Base-by-base conservation (phyloP, 2,329 filamentous ascomycete genomes). In the Curvularia lunata region DNA sequence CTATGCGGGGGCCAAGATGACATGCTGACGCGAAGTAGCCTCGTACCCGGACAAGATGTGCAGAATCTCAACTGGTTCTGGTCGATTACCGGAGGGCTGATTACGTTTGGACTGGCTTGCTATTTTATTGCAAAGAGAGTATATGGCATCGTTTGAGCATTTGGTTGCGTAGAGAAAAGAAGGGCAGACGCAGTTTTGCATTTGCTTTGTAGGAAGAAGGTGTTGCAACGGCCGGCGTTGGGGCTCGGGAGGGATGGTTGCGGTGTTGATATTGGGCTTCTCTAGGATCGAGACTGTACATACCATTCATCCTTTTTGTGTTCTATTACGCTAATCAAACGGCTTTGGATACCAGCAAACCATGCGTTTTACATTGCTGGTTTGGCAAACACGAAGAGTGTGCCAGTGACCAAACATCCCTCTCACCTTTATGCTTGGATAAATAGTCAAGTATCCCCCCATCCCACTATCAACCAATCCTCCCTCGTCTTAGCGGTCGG, bases 21-120 rank as follows among this genome's bases (percentile, higher is more conserved):
- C 27, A 48, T 55, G 32, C 60, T 62, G 37, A 62, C 9, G 18
- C 34, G 41, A 3, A 9, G 13, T 54, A 67, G 71, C 34, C 92
- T 91, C 82, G 95, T 99, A 0, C 95, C 95, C 0, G 95, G 95
- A 1, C 94, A 98, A 76, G 89, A 94, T 45, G 81, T 88, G 58
- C 92, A 96, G 64, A 90, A 90, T 48, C 59, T 80, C 49, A 77
- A 70, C 19, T 82, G 81, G 81, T 83, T 84, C 72, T 82, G 79
- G 72, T 75, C 74, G 55, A 81, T 89, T 69, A 95, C 92, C 0
- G 90, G 82, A 1, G 91, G 91, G 0, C 77, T 98, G 45, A 56
- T 96, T 2, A 74, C 86, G 18, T 98, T 98, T 77, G 95, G 92
- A 0, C 72, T 93, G 27, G 84, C 83, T 5, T 96, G 93, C 72